A percentile compares a stretch with the other conserved stretches of the same genome.
These are phyloP conservation scores for Nemania diffusa DNA, from an alignment of 2,329 filamentous ascomycete genomes.

Conservation along the genomic window DNA sequence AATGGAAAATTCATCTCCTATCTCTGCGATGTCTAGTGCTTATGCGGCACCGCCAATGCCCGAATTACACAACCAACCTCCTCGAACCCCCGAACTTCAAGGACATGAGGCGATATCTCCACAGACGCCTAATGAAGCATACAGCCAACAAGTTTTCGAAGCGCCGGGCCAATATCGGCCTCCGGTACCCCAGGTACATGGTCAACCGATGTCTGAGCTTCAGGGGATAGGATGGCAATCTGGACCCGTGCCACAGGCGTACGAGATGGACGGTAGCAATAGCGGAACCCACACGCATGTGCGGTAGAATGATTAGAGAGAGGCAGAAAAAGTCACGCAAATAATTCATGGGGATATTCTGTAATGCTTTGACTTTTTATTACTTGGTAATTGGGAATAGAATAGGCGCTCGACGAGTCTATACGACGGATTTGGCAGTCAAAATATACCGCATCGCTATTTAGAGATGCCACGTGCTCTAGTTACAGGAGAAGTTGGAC, in stretches of 20 bases:
- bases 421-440: background rate
- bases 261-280: constrained; percentile 45
- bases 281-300: constrained; percentile 9
- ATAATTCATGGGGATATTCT: background rate
- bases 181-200: constrained; percentile 38
- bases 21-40: constrained; percentile 43
- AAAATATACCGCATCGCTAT: background rate
- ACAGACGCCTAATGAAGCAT: constrained; percentile 37
- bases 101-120: constrained; percentile 33
- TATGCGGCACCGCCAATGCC: constrained; percentile 35
- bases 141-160: constrained; percentile 42
- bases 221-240: constrained; percentile 43
- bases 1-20: constrained; percentile 42
- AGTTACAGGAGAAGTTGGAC: background rate
- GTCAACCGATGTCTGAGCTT: constrained; percentile 40
- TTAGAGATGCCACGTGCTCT: background rate
- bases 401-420: constrained; percentile 8
- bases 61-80: constrained; percentile 39
- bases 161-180: constrained; percentile 37
- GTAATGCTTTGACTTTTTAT: background rate
- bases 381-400: background rate
- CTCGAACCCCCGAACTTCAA: constrained; percentile 34
- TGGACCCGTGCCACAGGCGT: constrained; percentile 41
- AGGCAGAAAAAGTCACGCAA: background rate
- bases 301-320: background rate